Evolutionary conservation across 2,329 filamentous ascomycete genomes (phyloP).

Genomic region (Alternaria alternata): DNA sequence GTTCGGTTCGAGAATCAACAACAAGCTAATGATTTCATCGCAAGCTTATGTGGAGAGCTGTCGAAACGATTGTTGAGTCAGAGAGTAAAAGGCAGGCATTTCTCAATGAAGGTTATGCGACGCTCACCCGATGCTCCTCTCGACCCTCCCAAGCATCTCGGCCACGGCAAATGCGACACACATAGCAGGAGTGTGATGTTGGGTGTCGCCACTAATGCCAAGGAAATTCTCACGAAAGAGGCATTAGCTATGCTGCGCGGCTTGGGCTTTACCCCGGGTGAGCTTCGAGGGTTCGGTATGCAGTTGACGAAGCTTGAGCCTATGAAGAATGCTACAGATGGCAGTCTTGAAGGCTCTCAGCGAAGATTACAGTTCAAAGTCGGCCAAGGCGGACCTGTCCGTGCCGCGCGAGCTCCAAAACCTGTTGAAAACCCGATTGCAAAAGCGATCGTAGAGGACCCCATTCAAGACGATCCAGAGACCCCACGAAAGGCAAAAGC

Average conservation of each 20-base stretch:
- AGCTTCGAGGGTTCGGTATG: constrained; percentile 89
- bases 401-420: constrained; percentile 23
- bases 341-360: constrained; percentile 74
- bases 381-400: constrained; percentile 52
- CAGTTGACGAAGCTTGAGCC: constrained; percentile 93
- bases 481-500: constrained; percentile 49
- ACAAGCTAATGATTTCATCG: constrained; percentile 93
- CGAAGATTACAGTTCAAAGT: constrained; percentile 76
- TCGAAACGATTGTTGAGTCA: constrained; percentile 82
- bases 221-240: constrained; percentile 77
- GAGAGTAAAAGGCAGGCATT: constrained; percentile 82
- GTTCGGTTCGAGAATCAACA: constrained; percentile 90
- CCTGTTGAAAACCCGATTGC: constrained; percentile 18
- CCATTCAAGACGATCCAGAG: constrained; percentile 57
- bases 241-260: constrained; percentile 83
- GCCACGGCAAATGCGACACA: constrained; percentile 92
- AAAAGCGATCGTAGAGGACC: constrained; percentile 45
- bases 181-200: constrained; percentile 89
- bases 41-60: constrained; percentile 84
- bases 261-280: constrained; percentile 85
- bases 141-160: constrained; percentile 90
- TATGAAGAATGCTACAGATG: constrained; percentile 67
- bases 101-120: constrained; percentile 96
- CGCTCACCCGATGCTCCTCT: constrained; percentile 85
- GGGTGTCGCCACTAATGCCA: constrained; percentile 82